Percentiles rank a stretch among this genome's conserved stretches.
Conservation (phyloP, 805 yeast species). For the Kuraishia cidri region DNA sequence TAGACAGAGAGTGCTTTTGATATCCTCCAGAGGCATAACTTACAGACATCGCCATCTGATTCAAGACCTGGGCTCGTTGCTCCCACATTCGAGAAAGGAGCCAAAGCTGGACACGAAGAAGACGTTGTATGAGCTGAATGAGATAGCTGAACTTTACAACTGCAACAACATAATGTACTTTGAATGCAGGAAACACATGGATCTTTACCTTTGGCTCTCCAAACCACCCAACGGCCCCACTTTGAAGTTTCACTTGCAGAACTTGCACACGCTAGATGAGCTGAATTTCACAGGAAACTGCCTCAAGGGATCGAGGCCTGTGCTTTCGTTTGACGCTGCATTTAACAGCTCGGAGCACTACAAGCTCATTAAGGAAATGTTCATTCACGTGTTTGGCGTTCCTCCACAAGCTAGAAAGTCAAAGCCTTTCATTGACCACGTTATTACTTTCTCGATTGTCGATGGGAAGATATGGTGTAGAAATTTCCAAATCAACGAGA, state of each 20-base stretch:
- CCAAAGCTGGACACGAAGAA: conserved; percentile 93
- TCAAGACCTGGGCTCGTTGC: conserved; percentile 62
- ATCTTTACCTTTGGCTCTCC: conserved; percentile 88
- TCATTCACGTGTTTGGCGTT: conserved; percentile 82
- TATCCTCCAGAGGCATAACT: conserved; percentile 92
- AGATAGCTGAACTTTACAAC: conserved; percentile 93
- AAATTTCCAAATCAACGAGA: conserved; percentile 78
- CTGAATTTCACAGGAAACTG: conserved; percentile 95
- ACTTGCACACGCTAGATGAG: conserved; percentile 93
- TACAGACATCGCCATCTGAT: conserved; percentile 93
- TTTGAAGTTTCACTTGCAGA: conserved; percentile 85
- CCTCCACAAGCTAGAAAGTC: conserved; percentile 90
- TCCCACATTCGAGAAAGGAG: conserved; percentile 95
- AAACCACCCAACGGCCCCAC: conserved; percentile 99
- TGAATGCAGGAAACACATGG: conserved; percentile 94
- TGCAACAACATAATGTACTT: conserved; percentile 92
- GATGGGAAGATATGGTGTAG: conserved; percentile 95
- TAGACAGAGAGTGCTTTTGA: conserved; percentile 80
- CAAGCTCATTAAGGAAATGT: conserved; percentile 73
- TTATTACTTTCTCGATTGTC: conserved; percentile 84
- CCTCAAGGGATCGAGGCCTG: conserved; percentile 89
- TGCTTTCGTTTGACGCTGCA: conserved; percentile 76
- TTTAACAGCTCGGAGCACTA: conserved; percentile 67
- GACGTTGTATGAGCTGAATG: conserved; percentile 81
- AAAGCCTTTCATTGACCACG: conserved; percentile 94